Evolutionary conservation across 495 filamentous ascomycete genomes (phyloP).

Genomic region (Lophiotrema nucula): DNA sequence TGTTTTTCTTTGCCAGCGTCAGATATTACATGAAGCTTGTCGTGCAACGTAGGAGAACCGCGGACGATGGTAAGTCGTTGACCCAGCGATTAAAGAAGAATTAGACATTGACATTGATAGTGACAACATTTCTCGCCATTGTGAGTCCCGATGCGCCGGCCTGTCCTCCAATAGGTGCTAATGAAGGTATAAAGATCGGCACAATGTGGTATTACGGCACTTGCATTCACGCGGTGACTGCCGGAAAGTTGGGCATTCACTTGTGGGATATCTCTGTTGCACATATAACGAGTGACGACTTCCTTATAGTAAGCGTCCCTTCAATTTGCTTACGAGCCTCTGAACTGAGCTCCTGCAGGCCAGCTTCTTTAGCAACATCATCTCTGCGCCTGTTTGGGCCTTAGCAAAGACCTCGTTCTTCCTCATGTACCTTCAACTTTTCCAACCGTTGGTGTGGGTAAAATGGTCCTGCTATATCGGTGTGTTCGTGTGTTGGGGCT

Average conservation of each 20-base stretch:
- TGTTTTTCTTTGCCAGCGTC: background rate
- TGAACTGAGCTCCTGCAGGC: background rate
- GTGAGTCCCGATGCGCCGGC: too few relatives aligned
- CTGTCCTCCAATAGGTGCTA: too few relatives aligned
- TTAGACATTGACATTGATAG: background rate
- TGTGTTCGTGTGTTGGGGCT: background rate
- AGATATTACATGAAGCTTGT: background rate
- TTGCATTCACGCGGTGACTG: background rate
- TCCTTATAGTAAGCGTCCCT: background rate
- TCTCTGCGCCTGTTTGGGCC: background rate
- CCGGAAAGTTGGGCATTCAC: constrained; percentile 1
- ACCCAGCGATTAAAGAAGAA: background rate
- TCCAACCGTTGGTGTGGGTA: constrained; percentile 7
- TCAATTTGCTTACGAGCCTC: background rate
- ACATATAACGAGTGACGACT: background rate
- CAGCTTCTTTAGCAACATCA: background rate
- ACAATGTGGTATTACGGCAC: background rate
- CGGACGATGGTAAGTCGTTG: constrained; percentile 4
- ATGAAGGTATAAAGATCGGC: background rate
- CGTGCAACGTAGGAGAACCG: background rate
- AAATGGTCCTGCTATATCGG: background rate
- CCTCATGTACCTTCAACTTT: constrained; percentile 19
- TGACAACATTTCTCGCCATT: too few relatives aligned
- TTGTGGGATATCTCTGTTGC: constrained; percentile 7
- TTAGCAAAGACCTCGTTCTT: constrained; percentile 10